Percentiles rank a stretch among this genome's conserved stretches.
phyloP scores from a whole-genome alignment of 1,284 basidiomycete genomes.

The Apiotrichum mycotoxinovorans region DNA sequence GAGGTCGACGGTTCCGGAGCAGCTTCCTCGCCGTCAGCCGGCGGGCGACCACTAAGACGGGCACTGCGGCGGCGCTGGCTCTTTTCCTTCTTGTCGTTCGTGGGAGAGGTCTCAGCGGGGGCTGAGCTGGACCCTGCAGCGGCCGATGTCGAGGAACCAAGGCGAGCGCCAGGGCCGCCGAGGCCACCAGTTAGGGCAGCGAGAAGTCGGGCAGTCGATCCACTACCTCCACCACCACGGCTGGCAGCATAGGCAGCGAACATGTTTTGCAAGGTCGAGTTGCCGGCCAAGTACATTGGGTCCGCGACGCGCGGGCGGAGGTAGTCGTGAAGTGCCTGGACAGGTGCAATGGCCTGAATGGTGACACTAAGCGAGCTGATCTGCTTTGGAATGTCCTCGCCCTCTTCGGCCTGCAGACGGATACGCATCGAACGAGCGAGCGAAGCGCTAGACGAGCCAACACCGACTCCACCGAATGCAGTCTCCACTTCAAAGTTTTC shows the following conservation, averaged over 20 bases:
- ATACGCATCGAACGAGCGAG: constrained; percentile 60
- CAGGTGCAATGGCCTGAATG: constrained; percentile 93
- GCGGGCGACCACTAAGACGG: constrained; percentile 67
- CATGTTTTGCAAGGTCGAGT: constrained; percentile 66
- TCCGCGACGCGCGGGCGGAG: constrained; percentile 85
- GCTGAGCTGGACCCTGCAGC: constrained; percentile 47
- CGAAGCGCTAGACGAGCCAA: constrained; percentile 16
- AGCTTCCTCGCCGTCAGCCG: constrained; percentile 22
- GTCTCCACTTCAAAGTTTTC: constrained; percentile 92
- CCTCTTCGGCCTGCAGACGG: constrained; percentile 79
- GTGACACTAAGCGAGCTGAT: constrained; percentile 87
- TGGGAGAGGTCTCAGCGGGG: constrained; percentile 21
- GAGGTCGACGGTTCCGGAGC: constrained; percentile 3
- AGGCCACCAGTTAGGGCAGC: constrained; percentile 48
- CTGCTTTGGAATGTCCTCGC: constrained; percentile 76
- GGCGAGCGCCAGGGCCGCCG: constrained; percentile 18
- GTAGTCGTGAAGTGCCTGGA: constrained; percentile 92
- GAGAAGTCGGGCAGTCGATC: constrained; percentile 56
- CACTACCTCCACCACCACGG: constrained; percentile 15
- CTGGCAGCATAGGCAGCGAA: constrained; percentile 75
- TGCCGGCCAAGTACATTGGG: constrained; percentile 56
- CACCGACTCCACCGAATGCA: constrained; percentile 52
- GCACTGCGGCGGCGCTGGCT: constrained; percentile 67
- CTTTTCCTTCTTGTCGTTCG: constrained; percentile 15
- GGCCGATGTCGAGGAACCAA: constrained; percentile 15